phyloP scores from a whole-genome alignment of 2,329 filamentous ascomycete species.

The Lasiodiplodia citricola region DNA sequence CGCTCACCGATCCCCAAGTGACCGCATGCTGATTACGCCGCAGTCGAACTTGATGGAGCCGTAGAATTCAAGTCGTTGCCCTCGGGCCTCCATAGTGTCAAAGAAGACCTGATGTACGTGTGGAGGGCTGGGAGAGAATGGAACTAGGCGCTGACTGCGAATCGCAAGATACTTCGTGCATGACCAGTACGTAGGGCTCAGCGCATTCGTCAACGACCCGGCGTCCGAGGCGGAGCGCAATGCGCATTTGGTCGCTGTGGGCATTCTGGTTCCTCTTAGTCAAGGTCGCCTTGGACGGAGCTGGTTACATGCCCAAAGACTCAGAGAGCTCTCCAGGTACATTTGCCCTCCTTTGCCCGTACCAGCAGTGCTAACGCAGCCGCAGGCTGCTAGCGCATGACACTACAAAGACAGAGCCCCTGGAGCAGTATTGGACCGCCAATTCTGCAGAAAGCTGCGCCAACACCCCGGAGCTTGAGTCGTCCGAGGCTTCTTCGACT shows the following conservation, averaged over 20 bases:
- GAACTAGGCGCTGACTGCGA: neutral
- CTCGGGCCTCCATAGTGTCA: slow-evolving; percentile 87
- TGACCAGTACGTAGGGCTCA: slow-evolving; percentile 81
- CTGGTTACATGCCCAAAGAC: slow-evolving; percentile 81
- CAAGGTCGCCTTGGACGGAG: slow-evolving; percentile 84
- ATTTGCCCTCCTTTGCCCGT: slow-evolving; percentile 29
- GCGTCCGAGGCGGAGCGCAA: slow-evolving; percentile 81
- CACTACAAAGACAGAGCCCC: slow-evolving; percentile 63
- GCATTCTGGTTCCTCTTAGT: slow-evolving; percentile 83
- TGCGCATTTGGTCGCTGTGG: slow-evolving; percentile 91
- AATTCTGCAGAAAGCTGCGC: slow-evolving; percentile 40
- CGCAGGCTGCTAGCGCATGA: slow-evolving; percentile 65
- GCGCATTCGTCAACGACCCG: slow-evolving; percentile 85
- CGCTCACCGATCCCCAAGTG: neutral
- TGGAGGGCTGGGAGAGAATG: neutral
- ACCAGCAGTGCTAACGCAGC: neutral
- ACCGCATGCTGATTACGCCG: slow-evolving; percentile 9
- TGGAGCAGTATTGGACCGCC: slow-evolving; percentile 83
- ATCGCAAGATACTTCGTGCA: slow-evolving; percentile 84
- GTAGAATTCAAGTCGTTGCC: slow-evolving; percentile 97
- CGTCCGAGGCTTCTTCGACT: slow-evolving; percentile 6
- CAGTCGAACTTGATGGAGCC: slow-evolving; percentile 74
- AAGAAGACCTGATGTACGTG: slow-evolving; percentile 73
- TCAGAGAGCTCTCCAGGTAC: slow-evolving; percentile 77
- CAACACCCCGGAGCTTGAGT: slow-evolving; percentile 13